Conservation (phyloP, 768 basidiomycete species). For the Macrolepiota fuliginosa region DNA sequence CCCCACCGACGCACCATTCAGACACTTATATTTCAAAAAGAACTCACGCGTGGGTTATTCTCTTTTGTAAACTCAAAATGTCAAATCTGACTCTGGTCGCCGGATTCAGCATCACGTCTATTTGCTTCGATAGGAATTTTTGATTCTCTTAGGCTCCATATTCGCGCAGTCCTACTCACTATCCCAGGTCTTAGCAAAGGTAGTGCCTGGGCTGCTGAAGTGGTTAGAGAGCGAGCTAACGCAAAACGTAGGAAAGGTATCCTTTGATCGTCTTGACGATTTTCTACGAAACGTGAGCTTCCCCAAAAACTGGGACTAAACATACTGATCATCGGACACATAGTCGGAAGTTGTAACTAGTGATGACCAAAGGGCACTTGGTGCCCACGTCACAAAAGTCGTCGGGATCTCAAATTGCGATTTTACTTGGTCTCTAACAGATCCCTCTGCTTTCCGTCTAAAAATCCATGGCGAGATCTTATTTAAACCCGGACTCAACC, state of each 20-base stretch:
- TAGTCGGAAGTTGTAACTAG: neutral
- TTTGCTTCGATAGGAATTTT: conserved; percentile 42
- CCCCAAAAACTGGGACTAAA: neutral
- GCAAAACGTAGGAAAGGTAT: conserved; percentile 48
- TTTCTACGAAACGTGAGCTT: conserved; percentile 34
- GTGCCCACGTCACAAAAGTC: neutral
- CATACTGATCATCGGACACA: neutral
- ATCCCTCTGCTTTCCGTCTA: conserved; percentile 43
- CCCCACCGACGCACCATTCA: neutral
- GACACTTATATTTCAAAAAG: conserved; percentile 37
- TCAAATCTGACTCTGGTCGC: neutral
- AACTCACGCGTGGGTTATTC: conserved; percentile 25
- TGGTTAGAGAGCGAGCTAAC: neutral
- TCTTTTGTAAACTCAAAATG: neutral
- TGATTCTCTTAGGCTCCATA: conserved; percentile 52
- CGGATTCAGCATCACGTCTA: neutral
- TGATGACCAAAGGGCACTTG: neutral
- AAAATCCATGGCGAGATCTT: conserved; percentile 49
- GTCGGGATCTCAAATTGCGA: conserved; percentile 52
- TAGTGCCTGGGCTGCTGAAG: neutral
- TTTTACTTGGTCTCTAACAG: conserved; percentile 54
- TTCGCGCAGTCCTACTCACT: conserved; percentile 34
- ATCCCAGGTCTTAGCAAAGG: conserved; percentile 21
- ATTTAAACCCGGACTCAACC: conserved; percentile 54
- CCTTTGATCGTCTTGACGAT: conserved; percentile 50